Evolutionary conservation across 257 asterid genomes (phyloP).

Genomic region (Solanum paucissectum): DNA sequence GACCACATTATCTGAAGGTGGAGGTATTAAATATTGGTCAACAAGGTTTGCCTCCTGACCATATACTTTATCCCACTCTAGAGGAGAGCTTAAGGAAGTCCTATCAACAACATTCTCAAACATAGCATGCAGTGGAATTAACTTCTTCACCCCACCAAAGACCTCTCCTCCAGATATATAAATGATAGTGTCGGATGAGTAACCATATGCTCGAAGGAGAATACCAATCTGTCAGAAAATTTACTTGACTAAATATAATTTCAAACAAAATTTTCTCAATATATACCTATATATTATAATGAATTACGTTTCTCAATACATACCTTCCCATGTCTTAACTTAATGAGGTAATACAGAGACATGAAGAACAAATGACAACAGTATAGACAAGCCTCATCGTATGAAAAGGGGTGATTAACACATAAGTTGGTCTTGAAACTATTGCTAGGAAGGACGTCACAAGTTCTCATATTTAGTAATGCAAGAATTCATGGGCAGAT

Average conservation of each 20-base stretch:
- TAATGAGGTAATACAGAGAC: background rate
- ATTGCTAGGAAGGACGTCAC: background rate
- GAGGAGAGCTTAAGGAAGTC: conserved; percentile 65
- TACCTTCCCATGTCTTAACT: background rate
- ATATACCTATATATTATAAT: background rate
- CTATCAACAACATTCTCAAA: conserved; percentile 88
- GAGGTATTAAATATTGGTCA: conserved; percentile 32
- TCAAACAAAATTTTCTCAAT: background rate
- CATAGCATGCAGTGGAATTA: conserved; percentile 89
- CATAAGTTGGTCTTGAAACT: background rate
- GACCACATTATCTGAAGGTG: conserved; percentile 41
- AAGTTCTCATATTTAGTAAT: background rate
- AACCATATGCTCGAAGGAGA: conserved; percentile 90
- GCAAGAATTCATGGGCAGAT: background rate
- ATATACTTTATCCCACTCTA: conserved; percentile 65
- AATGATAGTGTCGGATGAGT: conserved; percentile 73
- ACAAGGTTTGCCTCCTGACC: conserved; percentile 81
- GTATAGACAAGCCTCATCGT: background rate
- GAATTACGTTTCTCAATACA: background rate
- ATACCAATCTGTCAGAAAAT: conserved; percentile 62
- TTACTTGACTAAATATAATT: background rate
- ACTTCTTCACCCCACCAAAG: conserved; percentile 91
- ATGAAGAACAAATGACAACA: background rate
- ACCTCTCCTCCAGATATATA: conserved; percentile 91
- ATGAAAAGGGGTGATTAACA: background rate